Base-by-base conservation (phyloP, 306 rosid genomes). In the Acacia confusa region DNA sequence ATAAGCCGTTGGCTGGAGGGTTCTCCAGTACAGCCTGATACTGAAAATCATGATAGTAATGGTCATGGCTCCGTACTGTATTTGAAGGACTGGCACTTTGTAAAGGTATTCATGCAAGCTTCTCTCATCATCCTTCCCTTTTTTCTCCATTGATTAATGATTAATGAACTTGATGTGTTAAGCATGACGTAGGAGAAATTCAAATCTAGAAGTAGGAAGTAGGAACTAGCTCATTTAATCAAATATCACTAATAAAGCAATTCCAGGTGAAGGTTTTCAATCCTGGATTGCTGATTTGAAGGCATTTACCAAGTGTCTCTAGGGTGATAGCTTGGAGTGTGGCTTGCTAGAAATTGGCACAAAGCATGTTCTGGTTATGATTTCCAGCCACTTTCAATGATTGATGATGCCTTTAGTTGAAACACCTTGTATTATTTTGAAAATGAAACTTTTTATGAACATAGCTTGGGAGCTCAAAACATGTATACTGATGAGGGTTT, bases 81-180 rank as follows among this genome's bases (percentile, higher is more conserved):
- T 88, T 87, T 95, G 90, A 95, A 95, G 91, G 98, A 95, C 83
- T 95, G 99, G 98, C 99, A 95, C 92, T 92, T 95, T 84, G 96
- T 92, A 9, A 95, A 92, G 98, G 99, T 93, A 74, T 55, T 20
- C 25, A 45, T 67, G 78, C 70, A 15, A 9, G 52, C 70, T 67
- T 16, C 75, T 30, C 27, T 13, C 27, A 9, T 72, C 44, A 48
- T 7, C 36, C 41, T 70, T 74, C 22, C 79, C 38, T 32, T 20
- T 67, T 36, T 75, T 79, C 52, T 55, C 17, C 41, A 7, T 80
- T 76, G 43, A n/a, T 79, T 50, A 36, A 45, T 25, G 24, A 53
- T n/a, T 57, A 57, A 8, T 57, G 64, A 65, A 36, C 5, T 22
- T 22, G 55, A 70, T 76, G 25, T 79, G 80, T 25, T 61, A 14